These are phyloP conservation scores for Ormosia emarginata DNA, from an alignment of 306 rosid genomes.

Conservation along the genomic window DNA sequence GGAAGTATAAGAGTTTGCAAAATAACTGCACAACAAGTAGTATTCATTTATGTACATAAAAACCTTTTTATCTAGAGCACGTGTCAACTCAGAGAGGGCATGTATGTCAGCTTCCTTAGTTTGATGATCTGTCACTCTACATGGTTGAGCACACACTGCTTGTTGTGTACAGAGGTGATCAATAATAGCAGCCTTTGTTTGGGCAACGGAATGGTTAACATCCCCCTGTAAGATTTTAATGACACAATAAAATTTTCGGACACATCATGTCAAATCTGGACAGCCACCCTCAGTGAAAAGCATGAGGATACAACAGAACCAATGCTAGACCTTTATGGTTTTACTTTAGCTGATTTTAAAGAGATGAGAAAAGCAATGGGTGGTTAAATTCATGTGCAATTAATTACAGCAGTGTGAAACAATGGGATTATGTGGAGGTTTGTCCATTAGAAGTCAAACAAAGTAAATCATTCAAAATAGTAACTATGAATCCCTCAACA, in stretches of 20 bases:
- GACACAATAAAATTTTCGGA: not conserved
- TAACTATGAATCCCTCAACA: not conserved
- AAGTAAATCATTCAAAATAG: not conserved
- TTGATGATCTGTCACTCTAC: conserved; percentile 45
- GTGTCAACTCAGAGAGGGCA: conserved; percentile 58
- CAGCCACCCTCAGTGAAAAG: conserved; percentile 7
- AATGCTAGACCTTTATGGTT: not conserved
- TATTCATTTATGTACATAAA: not conserved
- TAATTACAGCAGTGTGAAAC: not conserved
- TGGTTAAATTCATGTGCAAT: not conserved
- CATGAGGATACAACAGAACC: conserved; percentile 4
- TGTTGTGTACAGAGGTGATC: conserved; percentile 41
- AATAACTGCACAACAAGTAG: conserved; percentile 2
- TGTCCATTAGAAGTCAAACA: not conserved
- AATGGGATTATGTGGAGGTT: not conserved
- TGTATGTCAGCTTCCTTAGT: conserved; percentile 69
- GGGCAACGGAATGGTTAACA: conserved; percentile 25
- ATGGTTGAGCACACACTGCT: conserved; percentile 36
- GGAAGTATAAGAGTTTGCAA: not conserved
- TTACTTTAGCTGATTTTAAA: not conserved
- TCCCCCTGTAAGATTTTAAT: conserved; percentile 32
- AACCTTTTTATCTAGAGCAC: conserved; percentile 74
- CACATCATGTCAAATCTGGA: not conserved
- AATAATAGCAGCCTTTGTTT: conserved; percentile 32
- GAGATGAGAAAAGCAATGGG: not conserved